Evolutionary conservation across 2,329 filamentous ascomycete species (phyloP), one percentile per base, ranked within the genome.

Genomic region (Sporothrix brasiliensis): DNA sequence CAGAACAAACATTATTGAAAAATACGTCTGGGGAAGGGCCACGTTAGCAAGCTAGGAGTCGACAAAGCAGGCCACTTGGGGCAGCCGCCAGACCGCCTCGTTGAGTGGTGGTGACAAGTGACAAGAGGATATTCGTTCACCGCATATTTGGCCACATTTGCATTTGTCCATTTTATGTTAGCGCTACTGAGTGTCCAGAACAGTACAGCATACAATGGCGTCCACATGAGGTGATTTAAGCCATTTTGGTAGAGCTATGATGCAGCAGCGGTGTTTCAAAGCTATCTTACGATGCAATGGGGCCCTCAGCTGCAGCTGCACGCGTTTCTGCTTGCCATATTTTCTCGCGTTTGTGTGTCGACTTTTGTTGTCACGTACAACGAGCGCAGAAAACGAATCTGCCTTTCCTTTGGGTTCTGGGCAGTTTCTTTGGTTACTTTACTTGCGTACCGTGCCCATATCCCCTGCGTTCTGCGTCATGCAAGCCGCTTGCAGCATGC

Each of bases 391-490:
- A 7, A 34, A 9, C 34, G 34, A 21, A 60, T 60, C 21, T 44
- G 13, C 54, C 39, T 67, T 53, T 19, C 41, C 16, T 49, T 30
- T 21, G 7, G 14, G 10, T 66, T 27, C 21, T 44, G 21, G 16
- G 44, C 56, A 19, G 13, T 19, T 54, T 47, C 19, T 53, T 61
- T 69, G n/a, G n/a, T 30, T 58, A 3, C 19, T 34, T 27, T 39
- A 34, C 53, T 47, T 41, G 24, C 19, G 11, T 30, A 11, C 24
- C 21, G 14, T 4, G 16, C 24, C 47, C 44, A 50, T 27, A 30
- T 69, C 67, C 54, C 69, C 69, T 70, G 69, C 47, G 39, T 67
- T 50, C 69, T 67, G 69, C 61, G 34, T 60, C 53, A 58, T 68
- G 61, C 54, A 56, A 53, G 67, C 41, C 13, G 67, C 41, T 21